Percentiles rank a stretch among this genome's conserved stretches.
Conservation (phyloP, 2,329 filamentous ascomycete genomes). For the Diplodia corticola region DNA sequence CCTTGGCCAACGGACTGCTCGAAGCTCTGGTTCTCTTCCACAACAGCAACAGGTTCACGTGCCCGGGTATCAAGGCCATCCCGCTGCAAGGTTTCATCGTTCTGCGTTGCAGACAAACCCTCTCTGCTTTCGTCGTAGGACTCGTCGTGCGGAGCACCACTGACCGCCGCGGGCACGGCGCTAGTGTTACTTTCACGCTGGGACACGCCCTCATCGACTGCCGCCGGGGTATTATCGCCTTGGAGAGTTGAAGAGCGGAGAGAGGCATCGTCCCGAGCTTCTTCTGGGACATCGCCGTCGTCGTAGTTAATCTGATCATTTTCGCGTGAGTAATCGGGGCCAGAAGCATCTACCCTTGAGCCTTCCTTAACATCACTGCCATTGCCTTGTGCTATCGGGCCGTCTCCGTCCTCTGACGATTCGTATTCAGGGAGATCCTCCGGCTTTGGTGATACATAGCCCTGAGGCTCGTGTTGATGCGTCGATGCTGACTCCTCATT, state of each 20-base stretch:
- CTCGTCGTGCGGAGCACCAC: not conserved
- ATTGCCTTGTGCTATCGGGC: not conserved
- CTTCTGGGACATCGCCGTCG: conserved; percentile 44
- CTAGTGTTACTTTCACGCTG: not conserved
- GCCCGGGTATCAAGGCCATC: not conserved
- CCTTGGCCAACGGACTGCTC: not conserved
- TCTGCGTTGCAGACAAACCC: not conserved
- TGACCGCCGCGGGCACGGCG: not conserved
- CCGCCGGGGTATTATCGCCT: conserved; percentile 32
- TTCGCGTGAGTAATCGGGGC: conserved; percentile 25
- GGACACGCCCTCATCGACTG: conserved; percentile 14
- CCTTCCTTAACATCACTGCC: not conserved
- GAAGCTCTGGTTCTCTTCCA: not conserved
- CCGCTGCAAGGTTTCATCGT: not conserved
- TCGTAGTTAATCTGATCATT: conserved; percentile 54
- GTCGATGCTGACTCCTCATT: not conserved
- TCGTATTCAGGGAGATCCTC: conserved; percentile 7
- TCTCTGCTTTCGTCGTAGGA: not conserved
- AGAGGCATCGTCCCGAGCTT: conserved; percentile 27
- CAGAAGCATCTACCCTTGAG: not conserved
- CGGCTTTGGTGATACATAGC: not conserved
- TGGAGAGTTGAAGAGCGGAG: conserved; percentile 38
- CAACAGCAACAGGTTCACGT: not conserved
- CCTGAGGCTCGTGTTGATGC: not conserved
- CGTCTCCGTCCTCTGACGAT: not conserved